A percentile compares a stretch with the other conserved stretches of the same genome.
Evolutionary conservation across 106 monocot species (phyloP).

Genomic region (Allium cepa): DNA sequence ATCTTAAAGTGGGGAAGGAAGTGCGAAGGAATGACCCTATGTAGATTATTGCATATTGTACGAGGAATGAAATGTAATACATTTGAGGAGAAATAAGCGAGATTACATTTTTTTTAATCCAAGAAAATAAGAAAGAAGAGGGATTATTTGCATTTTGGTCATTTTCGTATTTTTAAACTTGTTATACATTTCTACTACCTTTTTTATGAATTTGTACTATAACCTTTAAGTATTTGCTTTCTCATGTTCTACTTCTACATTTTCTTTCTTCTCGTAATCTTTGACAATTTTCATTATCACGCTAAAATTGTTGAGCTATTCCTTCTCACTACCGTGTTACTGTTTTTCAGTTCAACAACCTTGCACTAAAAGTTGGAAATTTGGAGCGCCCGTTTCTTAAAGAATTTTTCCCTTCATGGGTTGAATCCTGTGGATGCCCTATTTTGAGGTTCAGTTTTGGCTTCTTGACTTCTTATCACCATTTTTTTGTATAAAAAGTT

Average conservation of each 20-base stretch:
- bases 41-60: no score
- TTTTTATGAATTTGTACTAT: no score
- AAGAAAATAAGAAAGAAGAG: no score
- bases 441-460: constrained; percentile 49
- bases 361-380: constrained; percentile 91
- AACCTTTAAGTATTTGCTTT: no score
- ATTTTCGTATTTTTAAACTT: no score
- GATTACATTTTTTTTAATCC: no score
- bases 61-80: no score
- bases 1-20: no score
- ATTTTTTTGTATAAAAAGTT: neutral
- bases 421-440: constrained; percentile 89
- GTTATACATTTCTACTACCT: no score
- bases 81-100: no score
- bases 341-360: constrained; percentile 77
- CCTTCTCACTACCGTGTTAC: constrained; percentile 5
- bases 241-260: neutral
- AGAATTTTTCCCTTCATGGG: constrained; percentile 97
- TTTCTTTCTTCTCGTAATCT: neutral
- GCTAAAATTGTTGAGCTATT: neutral
- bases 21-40: no score
- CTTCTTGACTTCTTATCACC: neutral
- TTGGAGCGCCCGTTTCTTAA: constrained; percentile 92
- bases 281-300: neutral
- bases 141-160: no score